phyloP scores from a whole-genome alignment of 202 grass and related monocot genomes.

The Saccharum hybrid region DNA sequence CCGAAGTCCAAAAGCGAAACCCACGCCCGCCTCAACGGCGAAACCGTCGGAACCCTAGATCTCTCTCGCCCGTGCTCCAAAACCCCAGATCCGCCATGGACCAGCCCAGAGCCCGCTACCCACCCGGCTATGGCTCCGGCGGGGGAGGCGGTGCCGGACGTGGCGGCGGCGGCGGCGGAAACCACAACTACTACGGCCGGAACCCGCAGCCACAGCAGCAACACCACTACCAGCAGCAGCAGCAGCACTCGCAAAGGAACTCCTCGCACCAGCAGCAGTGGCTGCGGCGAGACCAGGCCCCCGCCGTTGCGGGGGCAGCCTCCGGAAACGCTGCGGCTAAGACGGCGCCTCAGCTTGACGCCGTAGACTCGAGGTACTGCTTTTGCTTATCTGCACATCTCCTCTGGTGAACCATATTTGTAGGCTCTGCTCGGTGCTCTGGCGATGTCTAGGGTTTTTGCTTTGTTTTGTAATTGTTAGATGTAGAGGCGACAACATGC shows the following conservation, averaged over 20 bases:
- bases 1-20: conserved; percentile 35
- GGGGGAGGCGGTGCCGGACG: background rate
- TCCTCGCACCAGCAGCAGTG: conserved; percentile 54
- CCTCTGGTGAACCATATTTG: background rate
- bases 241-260: conserved; percentile 50
- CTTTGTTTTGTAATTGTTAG: background rate
- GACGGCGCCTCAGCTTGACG: conserved; percentile 39
- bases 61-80: conserved; percentile 26
- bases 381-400: background rate
- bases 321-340: conserved; percentile 43
- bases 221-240: conserved; percentile 43
- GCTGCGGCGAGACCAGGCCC: conserved; percentile 58
- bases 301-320: conserved; percentile 38
- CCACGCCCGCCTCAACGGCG: conserved; percentile 18
- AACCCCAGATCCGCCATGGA: conserved; percentile 60
- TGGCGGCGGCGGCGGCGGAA: conserved; percentile 26
- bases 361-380: conserved; percentile 60
- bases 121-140: conserved; percentile 46
- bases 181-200: conserved; percentile 52
- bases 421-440: background rate
- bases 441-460: conserved; percentile 10
- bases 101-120: conserved; percentile 50
- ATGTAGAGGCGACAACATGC: background rate
- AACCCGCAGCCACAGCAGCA: conserved; percentile 45
- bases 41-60: conserved; percentile 58